Conservation (phyloP, 345 rosid species). For the Hibiscus tridactylites region DNA sequence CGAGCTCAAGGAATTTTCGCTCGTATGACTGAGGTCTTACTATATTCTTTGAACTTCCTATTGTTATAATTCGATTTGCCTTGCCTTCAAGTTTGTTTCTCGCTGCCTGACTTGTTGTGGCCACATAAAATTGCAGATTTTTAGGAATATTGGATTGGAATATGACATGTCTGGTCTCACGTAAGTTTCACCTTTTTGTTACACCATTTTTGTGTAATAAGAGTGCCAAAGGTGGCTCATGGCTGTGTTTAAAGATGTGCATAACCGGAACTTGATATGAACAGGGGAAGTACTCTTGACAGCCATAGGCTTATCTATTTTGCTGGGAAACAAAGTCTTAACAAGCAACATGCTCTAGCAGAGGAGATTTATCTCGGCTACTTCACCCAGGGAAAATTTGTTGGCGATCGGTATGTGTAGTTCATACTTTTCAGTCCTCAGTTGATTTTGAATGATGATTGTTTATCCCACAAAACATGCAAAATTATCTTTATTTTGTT, state of each 20-base stretch:
- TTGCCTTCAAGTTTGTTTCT: constrained; percentile 5
- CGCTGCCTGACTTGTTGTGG: background rate
- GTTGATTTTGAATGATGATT: background rate
- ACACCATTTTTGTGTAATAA: background rate
- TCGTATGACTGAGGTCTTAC: constrained; percentile 57
- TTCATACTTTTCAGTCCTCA: background rate
- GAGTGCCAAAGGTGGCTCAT: background rate
- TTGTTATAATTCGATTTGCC: background rate
- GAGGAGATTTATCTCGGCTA: constrained; percentile 77
- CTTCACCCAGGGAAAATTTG: constrained; percentile 79
- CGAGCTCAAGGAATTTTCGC: constrained; percentile 37
- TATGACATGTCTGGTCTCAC: constrained; percentile 75
- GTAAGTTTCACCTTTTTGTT: constrained; percentile 32
- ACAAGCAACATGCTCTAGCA: constrained; percentile 73
- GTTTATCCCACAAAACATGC: too few relatives aligned
- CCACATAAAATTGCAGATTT: constrained; percentile 42
- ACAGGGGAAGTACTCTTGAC: constrained; percentile 73
- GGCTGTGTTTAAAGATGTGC: background rate
- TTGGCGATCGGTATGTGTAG: constrained; percentile 57
- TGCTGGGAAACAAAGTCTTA: constrained; percentile 50
- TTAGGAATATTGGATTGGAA: constrained; percentile 60
- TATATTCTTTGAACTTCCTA: constrained; percentile 3
- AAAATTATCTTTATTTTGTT: constrained; percentile 12
- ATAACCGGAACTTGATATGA: constrained; percentile 9
- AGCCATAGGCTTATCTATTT: constrained; percentile 82